Evolutionary conservation across 1,284 basidiomycete genomes (phyloP).

Genomic region (Fomitopsis pinicola): DNA sequence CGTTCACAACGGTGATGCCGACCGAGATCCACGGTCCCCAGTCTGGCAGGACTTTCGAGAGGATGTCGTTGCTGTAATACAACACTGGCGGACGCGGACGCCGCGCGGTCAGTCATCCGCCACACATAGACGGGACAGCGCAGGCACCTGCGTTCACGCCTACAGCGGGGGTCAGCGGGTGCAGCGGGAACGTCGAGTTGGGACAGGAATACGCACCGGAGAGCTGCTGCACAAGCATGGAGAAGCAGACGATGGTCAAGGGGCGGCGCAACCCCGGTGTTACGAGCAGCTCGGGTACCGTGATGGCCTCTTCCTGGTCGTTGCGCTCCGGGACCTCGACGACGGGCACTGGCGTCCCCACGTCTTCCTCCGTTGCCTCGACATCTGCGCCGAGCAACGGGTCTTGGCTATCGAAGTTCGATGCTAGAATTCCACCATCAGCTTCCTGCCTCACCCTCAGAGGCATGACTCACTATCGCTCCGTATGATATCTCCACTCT

Average conservation of each 20-base stretch:
- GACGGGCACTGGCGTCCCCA: constrained; percentile 13
- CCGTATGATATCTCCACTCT: constrained; percentile 11
- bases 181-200: neutral
- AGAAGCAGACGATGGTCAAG: constrained; percentile 65
- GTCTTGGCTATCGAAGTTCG: constrained; percentile 29
- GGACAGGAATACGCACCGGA: constrained; percentile 46
- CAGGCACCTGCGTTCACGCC: constrained; percentile 53
- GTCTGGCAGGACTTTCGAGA: constrained; percentile 73
- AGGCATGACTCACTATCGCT: constrained; percentile 10
- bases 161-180: constrained; percentile 6
- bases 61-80: constrained; percentile 87
- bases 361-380: constrained; percentile 28
- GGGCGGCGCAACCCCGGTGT: constrained; percentile 61
- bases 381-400: constrained; percentile 38
- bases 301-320: constrained; percentile 35
- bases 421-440: constrained; percentile 10
- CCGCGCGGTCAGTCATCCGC: neutral
- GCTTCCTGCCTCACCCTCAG: neutral
- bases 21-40: constrained; percentile 76
- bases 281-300: constrained; percentile 49
- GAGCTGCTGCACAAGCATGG: constrained; percentile 77
- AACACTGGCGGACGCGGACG: constrained; percentile 49
- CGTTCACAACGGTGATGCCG: constrained; percentile 80
- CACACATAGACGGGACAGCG: neutral
- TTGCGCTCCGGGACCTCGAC: constrained; percentile 2